These are phyloP conservation scores for Mucor ambiguus DNA, from an alignment of 371 early-diverging fungal genomes.

Conservation along the genomic window DNA sequence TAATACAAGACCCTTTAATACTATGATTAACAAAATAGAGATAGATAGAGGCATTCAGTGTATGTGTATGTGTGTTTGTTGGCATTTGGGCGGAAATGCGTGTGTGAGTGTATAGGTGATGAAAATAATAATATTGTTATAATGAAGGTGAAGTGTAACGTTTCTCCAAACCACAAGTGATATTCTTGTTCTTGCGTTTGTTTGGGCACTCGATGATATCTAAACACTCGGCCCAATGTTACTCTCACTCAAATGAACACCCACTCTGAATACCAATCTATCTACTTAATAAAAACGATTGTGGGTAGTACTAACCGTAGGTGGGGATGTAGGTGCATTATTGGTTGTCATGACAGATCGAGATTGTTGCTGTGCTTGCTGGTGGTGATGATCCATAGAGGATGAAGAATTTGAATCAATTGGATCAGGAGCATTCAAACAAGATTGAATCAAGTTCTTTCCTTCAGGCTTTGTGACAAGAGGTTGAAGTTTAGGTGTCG, in stretches of 20 bases:
- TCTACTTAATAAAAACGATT: conserved; percentile 6
- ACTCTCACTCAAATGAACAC: not conserved
- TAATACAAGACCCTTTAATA: not conserved
- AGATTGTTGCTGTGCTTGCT: conserved; percentile 6
- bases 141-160: conserved; percentile 9
- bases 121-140: conserved; percentile 4
- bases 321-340: conserved; percentile 17
- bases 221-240: not conserved
- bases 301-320: conserved; percentile 18
- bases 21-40: not conserved
- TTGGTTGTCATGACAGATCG: conserved; percentile 16
- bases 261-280: not conserved
- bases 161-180: conserved; percentile 16
- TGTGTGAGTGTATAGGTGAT: not conserved
- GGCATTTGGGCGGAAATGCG: not conserved
- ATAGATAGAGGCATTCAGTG: not conserved
- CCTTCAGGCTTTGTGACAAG: conserved; percentile 92
- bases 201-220: not conserved
- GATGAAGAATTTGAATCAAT: conserved; percentile 16
- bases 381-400: not conserved
- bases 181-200: not conserved
- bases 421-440: conserved; percentile 82
- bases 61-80: not conserved
- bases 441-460: conserved; percentile 90
- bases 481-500: conserved; percentile 94